A percentile compares a stretch with the other conserved stretches of the same genome.
phyloP scores from a whole-genome alignment of 179 eudicot genomes.

The Amaranthus tricolor region DNA sequence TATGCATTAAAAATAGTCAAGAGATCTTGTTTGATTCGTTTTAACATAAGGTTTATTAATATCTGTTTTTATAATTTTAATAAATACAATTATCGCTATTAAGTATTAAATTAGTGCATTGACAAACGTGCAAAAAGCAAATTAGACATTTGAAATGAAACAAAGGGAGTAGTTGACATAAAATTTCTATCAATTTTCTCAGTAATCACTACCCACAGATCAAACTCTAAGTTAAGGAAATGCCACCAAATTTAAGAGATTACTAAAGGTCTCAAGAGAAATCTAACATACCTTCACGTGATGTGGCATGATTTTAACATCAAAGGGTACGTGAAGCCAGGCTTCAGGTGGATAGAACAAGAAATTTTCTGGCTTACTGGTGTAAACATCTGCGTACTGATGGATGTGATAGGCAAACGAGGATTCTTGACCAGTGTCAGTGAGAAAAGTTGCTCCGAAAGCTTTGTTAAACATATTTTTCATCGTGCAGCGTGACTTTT shows the following conservation, averaged over 20 bases:
- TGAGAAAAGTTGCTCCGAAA: constrained; percentile 96
- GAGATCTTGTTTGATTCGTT: too few relatives aligned
- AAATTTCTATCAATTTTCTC: neutral
- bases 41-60: too few relatives aligned
- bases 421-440: constrained; percentile 95
- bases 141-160: too few relatives aligned
- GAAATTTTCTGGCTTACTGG: constrained; percentile 96
- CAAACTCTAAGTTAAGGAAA: neutral
- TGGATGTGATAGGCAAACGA: constrained; percentile 93
- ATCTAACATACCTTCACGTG: constrained; percentile 78
- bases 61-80: too few relatives aligned
- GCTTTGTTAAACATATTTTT: constrained; percentile 85
- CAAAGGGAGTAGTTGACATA: neutral
- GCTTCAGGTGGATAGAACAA: constrained; percentile 81
- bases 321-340: constrained; percentile 89
- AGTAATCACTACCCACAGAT: neutral
- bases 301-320: constrained; percentile 97
- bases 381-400: constrained; percentile 93
- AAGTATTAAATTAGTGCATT: too few relatives aligned
- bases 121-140: too few relatives aligned
- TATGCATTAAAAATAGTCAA: too few relatives aligned
- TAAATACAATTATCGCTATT: too few relatives aligned
- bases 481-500: constrained; percentile 68
- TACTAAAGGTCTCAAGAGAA: neutral
- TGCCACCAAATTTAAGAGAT: neutral